Evolutionary conservation across 2,329 filamentous ascomycete species (phyloP).

Genomic region (Huntiella moniliformis): DNA sequence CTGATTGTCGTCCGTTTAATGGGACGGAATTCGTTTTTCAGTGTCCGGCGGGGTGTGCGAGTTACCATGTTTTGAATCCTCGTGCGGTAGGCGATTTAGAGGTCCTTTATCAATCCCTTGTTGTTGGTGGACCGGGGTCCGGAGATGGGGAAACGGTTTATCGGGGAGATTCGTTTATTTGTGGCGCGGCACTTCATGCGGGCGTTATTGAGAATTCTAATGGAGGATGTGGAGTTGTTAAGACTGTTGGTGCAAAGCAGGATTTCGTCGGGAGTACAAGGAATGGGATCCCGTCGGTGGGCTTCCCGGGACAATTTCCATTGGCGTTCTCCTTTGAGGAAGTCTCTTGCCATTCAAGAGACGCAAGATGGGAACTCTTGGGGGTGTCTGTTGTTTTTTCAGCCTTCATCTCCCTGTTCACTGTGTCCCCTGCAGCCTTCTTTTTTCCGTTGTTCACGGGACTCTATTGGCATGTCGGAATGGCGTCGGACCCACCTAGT

Average conservation of each 20-base stretch:
- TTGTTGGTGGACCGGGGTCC: conserved; percentile 45
- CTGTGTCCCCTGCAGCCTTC: conserved; percentile 58
- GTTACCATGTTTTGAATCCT: conserved; percentile 47
- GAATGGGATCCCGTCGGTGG: conserved; percentile 59
- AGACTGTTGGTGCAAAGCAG: conserved; percentile 48
- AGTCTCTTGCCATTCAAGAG: conserved; percentile 49
- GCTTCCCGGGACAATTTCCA: conserved; percentile 78
- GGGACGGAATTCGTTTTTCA: conserved; percentile 53
- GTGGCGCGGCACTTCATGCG: conserved; percentile 66
- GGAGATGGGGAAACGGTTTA: conserved; percentile 40
- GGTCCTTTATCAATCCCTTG: conserved; percentile 42
- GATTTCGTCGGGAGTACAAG: conserved; percentile 43
- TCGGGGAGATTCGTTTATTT: conserved; percentile 77
- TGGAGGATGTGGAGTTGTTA: conserved; percentile 69
- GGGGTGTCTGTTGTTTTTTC: conserved; percentile 68
- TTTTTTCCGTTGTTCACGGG: conserved; percentile 70
- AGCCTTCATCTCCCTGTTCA: conserved; percentile 60
- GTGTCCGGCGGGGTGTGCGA: conserved; percentile 54
- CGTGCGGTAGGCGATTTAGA: conserved; percentile 56
- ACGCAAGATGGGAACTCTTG: conserved; percentile 70
- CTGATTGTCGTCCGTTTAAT: conserved; percentile 55
- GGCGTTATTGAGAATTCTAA: conserved; percentile 52
- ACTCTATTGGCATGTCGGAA: conserved; percentile 74
- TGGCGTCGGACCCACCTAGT: conserved; percentile 72
- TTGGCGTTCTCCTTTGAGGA: conserved; percentile 62